These are phyloP conservation scores for Colletotrichum sojae DNA, from an alignment of 2,329 filamentous ascomycete species.

Conservation along the genomic window DNA sequence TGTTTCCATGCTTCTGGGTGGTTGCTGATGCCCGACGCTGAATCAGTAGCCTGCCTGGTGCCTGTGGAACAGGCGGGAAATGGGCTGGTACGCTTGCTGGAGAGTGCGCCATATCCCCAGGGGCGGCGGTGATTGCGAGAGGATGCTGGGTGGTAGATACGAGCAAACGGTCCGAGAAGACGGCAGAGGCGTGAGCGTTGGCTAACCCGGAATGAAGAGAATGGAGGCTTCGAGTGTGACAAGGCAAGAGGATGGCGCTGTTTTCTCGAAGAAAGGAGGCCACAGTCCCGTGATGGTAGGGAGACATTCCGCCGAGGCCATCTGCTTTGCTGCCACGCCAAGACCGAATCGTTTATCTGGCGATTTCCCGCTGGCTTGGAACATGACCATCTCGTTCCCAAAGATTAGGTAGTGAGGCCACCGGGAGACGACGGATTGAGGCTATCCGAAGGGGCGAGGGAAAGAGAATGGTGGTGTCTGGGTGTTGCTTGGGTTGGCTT, in stretches of 20 bases:
- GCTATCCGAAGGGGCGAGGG: not conserved
- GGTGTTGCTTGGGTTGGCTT: not conserved
- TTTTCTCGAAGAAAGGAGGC: conserved; percentile 22
- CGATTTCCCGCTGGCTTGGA: conserved; percentile 16
- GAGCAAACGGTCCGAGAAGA: conserved; percentile 22
- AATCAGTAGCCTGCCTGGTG: conserved; percentile 14
- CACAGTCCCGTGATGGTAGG: conserved; percentile 32
- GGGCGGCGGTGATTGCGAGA: conserved; percentile 10
- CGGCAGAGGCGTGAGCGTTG: not conserved
- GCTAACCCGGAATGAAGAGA: not conserved
- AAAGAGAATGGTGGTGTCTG: not conserved
- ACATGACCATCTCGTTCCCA: conserved; percentile 5
- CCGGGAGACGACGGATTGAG: conserved; percentile 3
- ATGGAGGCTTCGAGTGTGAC: not conserved
- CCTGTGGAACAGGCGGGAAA: not conserved
- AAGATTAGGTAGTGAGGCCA: conserved; percentile 24
- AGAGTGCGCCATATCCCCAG: not conserved
- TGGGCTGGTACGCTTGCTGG: not conserved
- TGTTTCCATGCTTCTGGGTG: not conserved
- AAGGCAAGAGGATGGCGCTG: conserved; percentile 7
- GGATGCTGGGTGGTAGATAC: conserved; percentile 4
- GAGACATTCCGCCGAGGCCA: conserved; percentile 17
- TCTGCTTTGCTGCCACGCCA: conserved; percentile 25
- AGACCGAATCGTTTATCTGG: conserved; percentile 15
- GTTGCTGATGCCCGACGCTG: not conserved